Evolutionary conservation across 163 green algal species (phyloP), one percentile per base, ranked within the genome.

Genomic region (Scenedesmus sp.): DNA sequence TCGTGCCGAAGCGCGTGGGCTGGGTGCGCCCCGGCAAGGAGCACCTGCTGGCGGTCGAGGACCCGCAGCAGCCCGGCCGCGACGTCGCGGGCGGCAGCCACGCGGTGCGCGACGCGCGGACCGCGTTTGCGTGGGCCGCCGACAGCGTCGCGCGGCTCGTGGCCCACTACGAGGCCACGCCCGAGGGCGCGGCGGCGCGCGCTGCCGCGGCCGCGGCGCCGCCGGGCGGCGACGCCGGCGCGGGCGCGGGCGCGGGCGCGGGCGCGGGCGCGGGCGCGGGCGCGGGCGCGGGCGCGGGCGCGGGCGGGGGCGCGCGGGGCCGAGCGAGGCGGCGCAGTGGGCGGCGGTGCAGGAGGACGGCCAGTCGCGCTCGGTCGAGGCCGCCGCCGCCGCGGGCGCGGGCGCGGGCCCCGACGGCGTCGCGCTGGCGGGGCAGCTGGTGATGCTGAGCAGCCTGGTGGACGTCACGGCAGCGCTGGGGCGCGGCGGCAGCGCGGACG

Each of bases 301-400:
- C 47, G 26, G 45, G 31, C 15, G 33, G 51, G n/a, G 39, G 18
- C 10, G 4, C 7, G 60, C 2, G 0, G 24, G 31, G n/a, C 33
- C 20, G 39, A 77, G 20, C 11, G 70, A 70, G 2, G n/a, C 34
- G 17, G 26, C 58, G 54, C 28, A 24, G 26, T 78, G 54, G 70
- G 54, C 70, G 28, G n/a, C 20, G 17, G 54, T 78, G 42, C 70
- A 78, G 42, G 39, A 54, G 24, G 56, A 70, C n/a, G 70, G 70
- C 9, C 70, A 78, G 36, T 57, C 56, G 26, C 24, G 5, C 0
- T 76, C 67, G 13, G 26, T 67, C 18, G 24, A 26, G 39, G 45
- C 0, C 33, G 54, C 6, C n/a, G 11, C 14, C 20, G 28, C 5
- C 24, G 53, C 5, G 5, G n/a, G 24, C n/a, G 53, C 10, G 9